Conservation (phyloP, 106 monocot genomes). For the Dendrobium huoshanense region DNA sequence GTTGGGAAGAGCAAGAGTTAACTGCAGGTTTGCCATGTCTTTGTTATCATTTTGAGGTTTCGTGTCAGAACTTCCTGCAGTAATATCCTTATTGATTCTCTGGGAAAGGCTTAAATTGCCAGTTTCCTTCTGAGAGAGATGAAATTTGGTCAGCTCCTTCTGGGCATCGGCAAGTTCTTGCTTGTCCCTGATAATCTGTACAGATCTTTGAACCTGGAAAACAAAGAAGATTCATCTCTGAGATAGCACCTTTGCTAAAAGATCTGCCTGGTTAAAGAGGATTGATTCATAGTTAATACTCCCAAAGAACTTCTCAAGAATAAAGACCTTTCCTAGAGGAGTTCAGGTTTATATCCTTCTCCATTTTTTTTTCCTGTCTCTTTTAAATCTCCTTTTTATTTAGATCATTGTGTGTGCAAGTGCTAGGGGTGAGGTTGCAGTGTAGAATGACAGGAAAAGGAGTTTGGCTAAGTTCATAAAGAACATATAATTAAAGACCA, state of each 20-base stretch:
- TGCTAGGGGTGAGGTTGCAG: background rate
- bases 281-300: background rate
- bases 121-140: slow-evolving; percentile 52
- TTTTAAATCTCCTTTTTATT: no score
- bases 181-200: slow-evolving; percentile 87
- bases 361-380: no score
- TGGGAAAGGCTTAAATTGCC: slow-evolving; percentile 3
- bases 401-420: background rate
- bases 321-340: no score
- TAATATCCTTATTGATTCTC: slow-evolving; percentile 25
- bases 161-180: slow-evolving; percentile 89
- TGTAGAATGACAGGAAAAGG: background rate
- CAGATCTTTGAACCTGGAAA: slow-evolving; percentile 78
- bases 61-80: slow-evolving; percentile 30
- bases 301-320: background rate
- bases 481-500: no score
- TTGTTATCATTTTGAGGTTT: slow-evolving; percentile 29
- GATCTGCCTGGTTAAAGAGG: background rate
- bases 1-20: slow-evolving; percentile 58
- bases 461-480: no score
- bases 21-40: slow-evolving; percentile 47
- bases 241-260: background rate
- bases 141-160: slow-evolving; percentile 78
- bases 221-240: slow-evolving; percentile 1
- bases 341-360: background rate